Base-by-base conservation (phyloP, 2,329 filamentous ascomycete genomes). In the Graphilbum ipis-grandicollis region DNA sequence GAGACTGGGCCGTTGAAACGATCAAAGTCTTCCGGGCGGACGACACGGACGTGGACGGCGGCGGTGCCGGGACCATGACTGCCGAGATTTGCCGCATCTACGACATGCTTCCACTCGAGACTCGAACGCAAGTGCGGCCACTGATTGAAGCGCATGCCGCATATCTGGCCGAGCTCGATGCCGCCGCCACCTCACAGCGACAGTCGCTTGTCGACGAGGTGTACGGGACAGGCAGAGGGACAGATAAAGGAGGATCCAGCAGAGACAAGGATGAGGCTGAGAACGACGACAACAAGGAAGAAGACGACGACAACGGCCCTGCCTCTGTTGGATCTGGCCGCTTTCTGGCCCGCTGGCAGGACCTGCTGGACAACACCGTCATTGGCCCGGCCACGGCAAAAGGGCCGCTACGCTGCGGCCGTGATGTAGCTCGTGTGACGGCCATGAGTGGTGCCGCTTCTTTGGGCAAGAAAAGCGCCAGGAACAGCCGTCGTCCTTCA, bases 321-420 rank as follows among this genome's bases (percentile, higher is more conserved):
- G n/a, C 15, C 2, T 17, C 10, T 8, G 19, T 15, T 19, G 79
- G 79, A 0, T 79, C 81, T 0, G 81, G 81, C 2, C 69, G 79
- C 33, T 86, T 79, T 49, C 66, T 85, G 19, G 64, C 70, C 2
- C 66, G 73, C 35, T 86, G 81, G 80, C 76, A 84, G 50, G 60
- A 68, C 1, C 59, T 85, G 7, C 59, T 86, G 3, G 75, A 85
- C 49, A 59, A 65, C n/a, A 81, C 80, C 0, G 52, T 65, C 33
- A 74, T 86, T 42, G 39, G 42, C 7, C 78, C 81, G 0, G 63
- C 58, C 0, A 60, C 56, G 1, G 52, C 60, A 0, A 49, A 55
- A 2, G 75, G 76, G 0, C 57, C 60, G 1, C 52, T 76, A 0
- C 62, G 78, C 0, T 50, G 44, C 8, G 71, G 71, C 13, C 62